Evolutionary conservation across 2,329 filamentous ascomycete genomes (phyloP).

Genomic region (Botryotinia globosa): DNA sequence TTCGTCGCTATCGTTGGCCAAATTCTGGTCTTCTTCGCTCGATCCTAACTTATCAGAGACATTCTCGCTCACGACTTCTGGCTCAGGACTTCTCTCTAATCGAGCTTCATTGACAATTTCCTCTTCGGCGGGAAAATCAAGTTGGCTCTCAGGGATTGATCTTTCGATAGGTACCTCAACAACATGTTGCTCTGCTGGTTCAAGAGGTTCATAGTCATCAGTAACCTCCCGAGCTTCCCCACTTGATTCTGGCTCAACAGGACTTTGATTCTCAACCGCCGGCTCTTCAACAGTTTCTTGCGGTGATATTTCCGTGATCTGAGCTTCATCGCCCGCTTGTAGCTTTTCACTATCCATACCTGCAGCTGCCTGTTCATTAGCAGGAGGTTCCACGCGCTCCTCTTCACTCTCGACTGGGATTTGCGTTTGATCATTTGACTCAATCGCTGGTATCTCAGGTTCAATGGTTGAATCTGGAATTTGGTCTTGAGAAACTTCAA

Average conservation of each 20-base stretch:
- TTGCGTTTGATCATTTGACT: neutral
- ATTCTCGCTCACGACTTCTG: neutral
- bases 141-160: fast-evolving
- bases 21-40: neutral
- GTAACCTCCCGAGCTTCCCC: neutral
- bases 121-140: fast-evolving
- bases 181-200: neutral
- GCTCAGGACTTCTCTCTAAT: neutral
- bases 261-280: neutral
- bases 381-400: neutral
- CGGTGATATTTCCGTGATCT: neutral
- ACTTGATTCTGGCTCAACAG: neutral
- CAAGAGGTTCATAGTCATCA: neutral
- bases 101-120: fast-evolving
- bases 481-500: neutral
- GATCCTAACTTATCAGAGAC: too few relatives aligned
- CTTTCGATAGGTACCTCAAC: neutral
- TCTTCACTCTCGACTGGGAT: neutral
- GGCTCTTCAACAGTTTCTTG: neutral
- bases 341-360: neutral
- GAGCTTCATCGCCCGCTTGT: too few relatives aligned
- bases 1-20: neutral
- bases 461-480: neutral
- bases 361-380: neutral
- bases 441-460: neutral